Evolutionary conservation across 805 yeast genomes (phyloP).

Genomic region (Brettanomyces naardenensis): DNA sequence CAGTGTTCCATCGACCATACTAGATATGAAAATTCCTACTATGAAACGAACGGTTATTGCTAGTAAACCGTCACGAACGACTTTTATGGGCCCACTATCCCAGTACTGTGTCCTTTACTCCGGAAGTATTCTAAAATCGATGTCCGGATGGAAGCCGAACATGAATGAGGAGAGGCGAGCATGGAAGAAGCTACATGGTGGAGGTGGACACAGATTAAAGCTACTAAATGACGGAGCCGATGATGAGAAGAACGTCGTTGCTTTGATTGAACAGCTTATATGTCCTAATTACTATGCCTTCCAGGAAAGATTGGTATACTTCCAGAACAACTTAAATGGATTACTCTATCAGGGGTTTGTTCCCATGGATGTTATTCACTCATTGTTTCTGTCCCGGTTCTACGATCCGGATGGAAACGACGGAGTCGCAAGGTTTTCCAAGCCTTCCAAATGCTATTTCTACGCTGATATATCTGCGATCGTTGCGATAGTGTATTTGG

Average conservation of each 20-base stretch:
- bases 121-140: background rate
- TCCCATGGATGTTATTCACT: conserved; percentile 7
- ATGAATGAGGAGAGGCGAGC: conserved; percentile 3
- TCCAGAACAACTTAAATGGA: conserved; percentile 10
- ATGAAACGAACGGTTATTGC: background rate
- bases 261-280: conserved; percentile 3
- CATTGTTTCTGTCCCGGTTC: conserved; percentile 7
- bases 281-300: conserved; percentile 13
- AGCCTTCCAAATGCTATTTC: conserved; percentile 3
- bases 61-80: conserved; percentile 1
- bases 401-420: background rate
- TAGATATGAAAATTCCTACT: background rate
- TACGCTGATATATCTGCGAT: conserved; percentile 14
- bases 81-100: background rate
- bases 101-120: background rate
- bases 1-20: too few species aligned
- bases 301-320: conserved; percentile 15
- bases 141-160: conserved; percentile 2
- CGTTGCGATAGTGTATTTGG: conserved; percentile 9
- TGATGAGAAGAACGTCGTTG: conserved; percentile 1
- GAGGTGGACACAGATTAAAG: background rate
- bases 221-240: background rate
- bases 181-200: conserved; percentile 6
- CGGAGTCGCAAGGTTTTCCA: conserved; percentile 6
- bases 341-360: conserved; percentile 9